phyloP scores from a whole-genome alignment of 305 asterid species.

The Plantago rigida region DNA sequence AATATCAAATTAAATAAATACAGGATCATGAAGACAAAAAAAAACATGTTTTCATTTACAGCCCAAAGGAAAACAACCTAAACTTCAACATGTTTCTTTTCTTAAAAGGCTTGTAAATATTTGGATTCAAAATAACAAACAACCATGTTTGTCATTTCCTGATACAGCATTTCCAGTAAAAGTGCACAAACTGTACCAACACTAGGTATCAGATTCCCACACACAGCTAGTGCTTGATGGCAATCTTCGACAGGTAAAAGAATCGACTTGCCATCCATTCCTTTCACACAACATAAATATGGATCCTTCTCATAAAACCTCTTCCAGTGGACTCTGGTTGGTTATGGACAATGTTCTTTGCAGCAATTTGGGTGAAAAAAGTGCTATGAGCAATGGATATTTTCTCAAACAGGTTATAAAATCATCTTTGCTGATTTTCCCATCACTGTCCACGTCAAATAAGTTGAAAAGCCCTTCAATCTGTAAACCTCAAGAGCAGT shows the following conservation, averaged over 20 bases:
- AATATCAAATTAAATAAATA: too few relatives aligned
- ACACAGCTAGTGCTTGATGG: conserved; percentile 17
- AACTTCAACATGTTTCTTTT: background rate
- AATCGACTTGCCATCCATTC: conserved; percentile 3
- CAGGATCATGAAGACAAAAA: background rate
- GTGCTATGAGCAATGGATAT: conserved; percentile 63
- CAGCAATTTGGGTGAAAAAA: conserved; percentile 47
- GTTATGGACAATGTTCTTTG: conserved; percentile 23
- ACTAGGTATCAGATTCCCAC: conserved; percentile 16
- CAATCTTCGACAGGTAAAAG: conserved; percentile 9
- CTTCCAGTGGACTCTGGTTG: conserved; percentile 29
- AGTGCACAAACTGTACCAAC: conserved; percentile 3
- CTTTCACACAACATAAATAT: too few relatives aligned
- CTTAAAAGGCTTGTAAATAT: too few relatives aligned
- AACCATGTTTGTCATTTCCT: too few relatives aligned
- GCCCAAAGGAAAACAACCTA: background rate
- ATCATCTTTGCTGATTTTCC: conserved; percentile 62
- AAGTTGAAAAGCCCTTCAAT: conserved; percentile 51
- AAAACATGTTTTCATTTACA: too few relatives aligned
- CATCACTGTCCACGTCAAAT: conserved; percentile 57
- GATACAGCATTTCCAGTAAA: conserved; percentile 18
- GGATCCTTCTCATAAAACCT: conserved; percentile 23
- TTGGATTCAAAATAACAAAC: too few relatives aligned
- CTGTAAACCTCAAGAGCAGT: conserved; percentile 30
- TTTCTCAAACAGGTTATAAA: conserved; percentile 50